Base-by-base conservation (phyloP, 2,329 filamentous ascomycete genomes). In the Colletotrichum brevisporum region DNA sequence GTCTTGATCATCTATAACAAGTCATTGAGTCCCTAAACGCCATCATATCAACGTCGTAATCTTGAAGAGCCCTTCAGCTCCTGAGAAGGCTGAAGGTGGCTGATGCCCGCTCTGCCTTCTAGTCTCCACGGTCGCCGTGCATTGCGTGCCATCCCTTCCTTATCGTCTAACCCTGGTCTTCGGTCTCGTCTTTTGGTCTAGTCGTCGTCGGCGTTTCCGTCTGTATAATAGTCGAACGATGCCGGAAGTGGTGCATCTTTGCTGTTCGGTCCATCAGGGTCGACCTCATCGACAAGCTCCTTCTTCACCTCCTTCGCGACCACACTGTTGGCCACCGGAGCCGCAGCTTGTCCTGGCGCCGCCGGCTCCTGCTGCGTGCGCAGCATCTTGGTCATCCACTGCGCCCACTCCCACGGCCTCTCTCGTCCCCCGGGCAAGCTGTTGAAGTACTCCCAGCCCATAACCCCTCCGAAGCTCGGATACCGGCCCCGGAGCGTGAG, bases 391-490 rank as follows among this genome's bases (percentile, higher is more conserved):
- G 90, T 89, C 84, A 96, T 91, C 65, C 86, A 85, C 54, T 85
- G 86, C 0, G 92, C 93, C 94, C 94, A 97, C 73, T 92, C 85
- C 91, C 92, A 95, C 0, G 93, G 92, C 63, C 85, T 81, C 13
- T 83, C 82, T 2, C 76, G 77, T 26, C 88, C 90, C 1, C 90
- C 91, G 0, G 93, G 92, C 67, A 90, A 78, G 63, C 91, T 89
- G 82, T 97, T 97, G 82, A 95, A 97, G 78, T 96, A 97, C 82
- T 98, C 95, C 95, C 95, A 98, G 2, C 94, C 94, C 90, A 96
- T 96, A 6, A 98, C 90, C 1, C 95, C 95, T 0, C 94, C 95
- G 78, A 97, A 96, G 1, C 83, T 82, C 1, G 88, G 87, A 74
- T 93, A 93, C 61, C 81, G 77, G 3, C 73, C 75, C n/a, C 78